phyloP scores from a whole-genome alignment of 1,139 yeast species.

The Sporopachydermia cereana region DNA sequence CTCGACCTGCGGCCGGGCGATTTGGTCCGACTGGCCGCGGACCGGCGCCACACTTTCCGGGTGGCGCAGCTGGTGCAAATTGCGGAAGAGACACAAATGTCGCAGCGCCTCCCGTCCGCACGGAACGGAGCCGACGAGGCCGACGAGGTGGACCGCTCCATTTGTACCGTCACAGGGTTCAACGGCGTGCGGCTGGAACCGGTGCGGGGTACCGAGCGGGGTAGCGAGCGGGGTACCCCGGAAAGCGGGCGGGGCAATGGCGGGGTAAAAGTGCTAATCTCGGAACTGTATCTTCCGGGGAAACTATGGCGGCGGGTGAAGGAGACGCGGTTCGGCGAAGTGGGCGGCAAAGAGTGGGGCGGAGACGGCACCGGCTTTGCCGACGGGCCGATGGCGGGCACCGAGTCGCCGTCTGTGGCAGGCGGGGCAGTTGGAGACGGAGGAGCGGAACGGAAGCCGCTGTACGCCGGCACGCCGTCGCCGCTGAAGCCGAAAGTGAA shows the following conservation, averaged over 20 bases:
- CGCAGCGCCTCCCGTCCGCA: background rate
- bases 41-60: background rate
- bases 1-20: background rate
- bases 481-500: background rate
- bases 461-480: background rate
- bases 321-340: background rate
- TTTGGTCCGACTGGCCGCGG: background rate
- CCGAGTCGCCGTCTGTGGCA: background rate
- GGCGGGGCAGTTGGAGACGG: background rate
- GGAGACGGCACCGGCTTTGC: background rate
- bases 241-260: too few relatives aligned
- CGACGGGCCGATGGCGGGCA: background rate
- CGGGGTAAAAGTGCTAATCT: background rate
- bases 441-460: too few relatives aligned
- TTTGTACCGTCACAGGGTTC: constrained; percentile 3
- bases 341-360: background rate
- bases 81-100: background rate
- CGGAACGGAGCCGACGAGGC: background rate
- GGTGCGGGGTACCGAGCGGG: background rate
- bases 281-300: constrained; percentile 2
- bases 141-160: background rate
- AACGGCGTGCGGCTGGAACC: background rate
- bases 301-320: constrained; percentile 1
- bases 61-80: background rate
- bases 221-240: background rate